Evolutionary conservation across 225 moss, liverwort and hornwort species (phyloP).

Genomic region (Marchantia polymorpha): DNA sequence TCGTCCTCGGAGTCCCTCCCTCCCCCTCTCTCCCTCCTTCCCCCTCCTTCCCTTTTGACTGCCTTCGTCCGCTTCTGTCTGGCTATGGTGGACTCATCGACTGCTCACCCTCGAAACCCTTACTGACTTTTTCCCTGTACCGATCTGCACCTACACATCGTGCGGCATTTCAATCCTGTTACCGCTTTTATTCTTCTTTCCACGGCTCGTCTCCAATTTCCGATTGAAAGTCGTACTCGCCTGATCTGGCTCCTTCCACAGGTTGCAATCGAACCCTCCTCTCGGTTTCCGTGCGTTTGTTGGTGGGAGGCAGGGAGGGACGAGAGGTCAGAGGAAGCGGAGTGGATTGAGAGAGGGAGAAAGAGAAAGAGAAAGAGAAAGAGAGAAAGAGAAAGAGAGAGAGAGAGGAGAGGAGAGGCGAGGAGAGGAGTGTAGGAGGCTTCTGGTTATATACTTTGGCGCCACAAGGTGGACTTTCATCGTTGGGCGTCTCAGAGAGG

Average conservation of each 20-base stretch:
- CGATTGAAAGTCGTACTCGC: slow-evolving; percentile 12
- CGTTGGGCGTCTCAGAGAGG: slow-evolving; percentile 3
- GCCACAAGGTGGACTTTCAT: slow-evolving; percentile 9
- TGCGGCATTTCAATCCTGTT: slow-evolving; percentile 6
- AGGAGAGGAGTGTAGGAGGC: background rate
- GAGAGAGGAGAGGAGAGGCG: background rate
- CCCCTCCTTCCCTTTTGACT: background rate
- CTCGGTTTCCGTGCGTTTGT: background rate
- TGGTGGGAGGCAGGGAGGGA: background rate
- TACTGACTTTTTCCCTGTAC: background rate
- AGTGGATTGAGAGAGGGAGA: no score
- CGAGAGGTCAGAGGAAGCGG: background rate
- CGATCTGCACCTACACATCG: slow-evolving; percentile 6
- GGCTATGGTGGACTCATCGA: slow-evolving; percentile 21
- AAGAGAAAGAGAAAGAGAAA: no score
- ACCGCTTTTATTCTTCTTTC: slow-evolving; percentile 5
- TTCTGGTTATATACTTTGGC: slow-evolving; percentile 11
- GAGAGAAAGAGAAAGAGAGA: background rate
- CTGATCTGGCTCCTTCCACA: slow-evolving; percentile 8
- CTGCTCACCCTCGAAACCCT: slow-evolving; percentile 7
- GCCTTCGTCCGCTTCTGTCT: background rate
- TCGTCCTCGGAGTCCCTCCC: no score
- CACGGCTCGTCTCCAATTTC: slow-evolving; percentile 10
- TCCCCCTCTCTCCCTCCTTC: background rate
- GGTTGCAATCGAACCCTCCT: slow-evolving; percentile 3